Percentiles rank a stretch among this genome's conserved stretches.
Conservation (phyloP, 108 stramenopile genomes). For the Poteriospumella lacustris region DNA sequence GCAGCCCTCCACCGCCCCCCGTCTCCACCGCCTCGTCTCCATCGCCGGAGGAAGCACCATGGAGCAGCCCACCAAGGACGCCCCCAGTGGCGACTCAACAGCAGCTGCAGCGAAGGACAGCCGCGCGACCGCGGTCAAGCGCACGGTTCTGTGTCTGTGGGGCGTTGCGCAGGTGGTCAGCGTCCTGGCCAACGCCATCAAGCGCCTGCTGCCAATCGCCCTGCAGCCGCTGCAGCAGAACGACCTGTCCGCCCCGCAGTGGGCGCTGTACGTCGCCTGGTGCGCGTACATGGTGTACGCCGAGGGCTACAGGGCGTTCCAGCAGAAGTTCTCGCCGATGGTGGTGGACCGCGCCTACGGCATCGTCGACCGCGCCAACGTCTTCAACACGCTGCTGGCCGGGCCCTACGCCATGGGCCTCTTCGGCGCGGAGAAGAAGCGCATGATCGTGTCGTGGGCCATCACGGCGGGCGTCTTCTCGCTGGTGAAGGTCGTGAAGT, state of each 20-base stretch:
- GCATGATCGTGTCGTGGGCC: constrained; percentile 75
- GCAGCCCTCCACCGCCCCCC: too few relatives aligned
- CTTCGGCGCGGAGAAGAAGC: constrained; percentile 77
- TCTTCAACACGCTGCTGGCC: constrained; percentile 64
- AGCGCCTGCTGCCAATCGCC: constrained; percentile 79
- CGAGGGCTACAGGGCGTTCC: constrained; percentile 94
- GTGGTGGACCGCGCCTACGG: constrained; percentile 82
- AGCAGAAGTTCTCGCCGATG: constrained; percentile 83
- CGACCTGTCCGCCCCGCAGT: constrained; percentile 8
- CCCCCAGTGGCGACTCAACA: too few relatives aligned
- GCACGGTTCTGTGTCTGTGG: constrained; percentile 47
- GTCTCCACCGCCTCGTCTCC: too few relatives aligned
- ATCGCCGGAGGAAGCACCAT: too few relatives aligned
- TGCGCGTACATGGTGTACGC: constrained; percentile 64
- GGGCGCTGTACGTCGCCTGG: constrained; percentile 42
- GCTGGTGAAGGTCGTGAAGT: constrained; percentile 79
- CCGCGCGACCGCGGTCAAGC: too few relatives aligned
- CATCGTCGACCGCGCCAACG: constrained; percentile 45
- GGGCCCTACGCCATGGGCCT: constrained; percentile 88
- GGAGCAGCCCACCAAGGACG: too few relatives aligned
- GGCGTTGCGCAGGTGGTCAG: constrained; percentile 74
- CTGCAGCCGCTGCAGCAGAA: constrained; percentile 67
- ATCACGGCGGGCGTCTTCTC: constrained; percentile 73
- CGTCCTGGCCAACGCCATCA: constrained; percentile 76
- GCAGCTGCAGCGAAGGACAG: too few relatives aligned